Evolutionary conservation across 495 filamentous ascomycete species (phyloP), one percentile per base, ranked within the genome.

Genomic region (Sphaerosporella brunnea): DNA sequence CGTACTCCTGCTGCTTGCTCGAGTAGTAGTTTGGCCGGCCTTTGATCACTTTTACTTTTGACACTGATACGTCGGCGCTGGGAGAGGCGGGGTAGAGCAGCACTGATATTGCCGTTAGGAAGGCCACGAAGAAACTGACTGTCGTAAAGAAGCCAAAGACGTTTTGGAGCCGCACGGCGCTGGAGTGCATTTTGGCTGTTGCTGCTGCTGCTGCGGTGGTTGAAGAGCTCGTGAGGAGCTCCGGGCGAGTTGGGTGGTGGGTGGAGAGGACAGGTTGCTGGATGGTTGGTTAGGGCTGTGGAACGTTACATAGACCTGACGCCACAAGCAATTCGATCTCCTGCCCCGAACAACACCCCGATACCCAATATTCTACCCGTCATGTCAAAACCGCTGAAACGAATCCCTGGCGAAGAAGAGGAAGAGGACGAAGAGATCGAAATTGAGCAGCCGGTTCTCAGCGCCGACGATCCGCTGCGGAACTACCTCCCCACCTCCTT

Each of bases 71-170:
- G 36, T 63, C 71, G 23, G 77, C 74, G 16, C 64, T 73, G 4
- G 82, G 80, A 11, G 68, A 66, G 37, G 85, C 78, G 1, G 81
- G 75, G 30, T 74, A 69, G n/a, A 86, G 40, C 23, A 93, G 63
- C 42, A 82, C 80, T 4, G 85, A 83, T 35, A 79, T 60, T 34
- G 90, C 87, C 51, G 93, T 79, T 18, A 87, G 62, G 15, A 74
- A 72, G 34, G 78, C 85, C 21, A 93, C 77, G 50, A 73, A 71
- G 61, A 90, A 87, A 25, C 81, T 79, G 48, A 94, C 87, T 25
- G 86, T 90, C 23, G 88, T 95, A 71, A 96, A 95, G 75, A 92
- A 93, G 62, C 88, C 85, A 64, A 97, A 97, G 53, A 87, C 79
- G 68, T 86, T 86, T 65, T 97, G 90, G 48, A 74, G 63, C 51